Conservation (phyloP, 1,139 yeast genomes). For the Lodderomyces parapsilosis region DNA sequence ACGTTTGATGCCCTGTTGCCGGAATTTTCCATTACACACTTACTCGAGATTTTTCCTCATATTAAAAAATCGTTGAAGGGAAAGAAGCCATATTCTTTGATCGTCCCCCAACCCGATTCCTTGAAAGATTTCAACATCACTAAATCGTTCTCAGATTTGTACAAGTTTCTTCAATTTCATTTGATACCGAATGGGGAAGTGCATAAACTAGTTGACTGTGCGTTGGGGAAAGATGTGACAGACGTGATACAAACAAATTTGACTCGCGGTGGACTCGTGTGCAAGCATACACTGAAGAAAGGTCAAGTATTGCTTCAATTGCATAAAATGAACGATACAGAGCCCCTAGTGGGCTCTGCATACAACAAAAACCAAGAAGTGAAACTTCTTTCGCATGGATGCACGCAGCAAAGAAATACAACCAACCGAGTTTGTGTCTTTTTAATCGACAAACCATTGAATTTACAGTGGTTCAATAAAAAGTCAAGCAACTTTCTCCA, state of each 20-base stretch:
- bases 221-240: conserved; percentile 15
- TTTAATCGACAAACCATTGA: conserved; percentile 64
- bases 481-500: conserved; percentile 43
- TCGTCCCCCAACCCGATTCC: conserved; percentile 70
- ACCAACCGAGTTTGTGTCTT: conserved; percentile 54
- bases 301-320: conserved; percentile 31
- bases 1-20: conserved; percentile 45
- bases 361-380: conserved; percentile 65
- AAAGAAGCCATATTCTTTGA: conserved; percentile 52
- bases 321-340: conserved; percentile 10
- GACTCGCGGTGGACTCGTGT: conserved; percentile 38
- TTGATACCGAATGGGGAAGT: conserved; percentile 57
- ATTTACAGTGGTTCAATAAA: conserved; percentile 54
- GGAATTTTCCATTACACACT: conserved; percentile 42
- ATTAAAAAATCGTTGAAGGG: conserved; percentile 22
- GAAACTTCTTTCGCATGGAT: conserved; percentile 64
- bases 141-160: conserved; percentile 39
- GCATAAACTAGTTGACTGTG: conserved; percentile 31
- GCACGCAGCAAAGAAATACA: conserved; percentile 37
- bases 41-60: conserved; percentile 41
- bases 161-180: conserved; percentile 64
- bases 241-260: conserved; percentile 30
- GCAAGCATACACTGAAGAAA: conserved; percentile 45
- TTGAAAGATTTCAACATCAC: conserved; percentile 55
- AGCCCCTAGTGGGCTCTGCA: conserved; percentile 20